phyloP scores from a whole-genome alignment of 73 alveolate genomes.

The Symbiodinium natans region DNA sequence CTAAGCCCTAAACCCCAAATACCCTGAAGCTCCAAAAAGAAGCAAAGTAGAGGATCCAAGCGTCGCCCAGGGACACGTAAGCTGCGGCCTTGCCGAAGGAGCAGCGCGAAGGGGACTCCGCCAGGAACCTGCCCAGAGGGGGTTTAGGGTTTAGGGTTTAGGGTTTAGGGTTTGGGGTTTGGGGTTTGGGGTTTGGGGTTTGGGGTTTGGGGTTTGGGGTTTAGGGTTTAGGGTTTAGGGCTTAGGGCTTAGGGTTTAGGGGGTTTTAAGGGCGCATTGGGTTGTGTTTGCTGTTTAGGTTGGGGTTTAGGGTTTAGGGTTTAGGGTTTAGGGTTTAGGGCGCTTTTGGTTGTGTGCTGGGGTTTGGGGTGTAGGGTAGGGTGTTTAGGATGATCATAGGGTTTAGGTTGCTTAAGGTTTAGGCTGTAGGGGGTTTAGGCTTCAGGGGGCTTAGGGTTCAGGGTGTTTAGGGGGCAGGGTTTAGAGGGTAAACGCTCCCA shows the following conservation, averaged over 20 bases:
- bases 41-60: neutral
- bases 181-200: neutral
- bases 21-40: neutral
- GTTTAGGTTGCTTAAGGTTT: no score
- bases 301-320: no score
- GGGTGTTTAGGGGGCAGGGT: no score
- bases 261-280: neutral
- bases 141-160: neutral
- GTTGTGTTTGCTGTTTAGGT: no score
- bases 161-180: neutral
- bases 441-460: neutral
- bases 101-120: slow-evolving; percentile 46
- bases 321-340: no score
- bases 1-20: neutral
- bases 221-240: neutral
- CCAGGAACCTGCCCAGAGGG: neutral
- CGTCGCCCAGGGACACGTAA: slow-evolving; percentile 26
- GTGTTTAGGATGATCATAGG: no score
- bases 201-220: neutral
- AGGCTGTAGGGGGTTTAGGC: no score
- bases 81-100: slow-evolving; percentile 66
- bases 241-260: neutral
- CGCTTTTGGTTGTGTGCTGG: no score
- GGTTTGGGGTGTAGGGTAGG: no score
- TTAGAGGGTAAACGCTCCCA: no score